phyloP scores from a whole-genome alignment of 768 basidiomycete genomes.

The Panaeolus papilionaceus region DNA sequence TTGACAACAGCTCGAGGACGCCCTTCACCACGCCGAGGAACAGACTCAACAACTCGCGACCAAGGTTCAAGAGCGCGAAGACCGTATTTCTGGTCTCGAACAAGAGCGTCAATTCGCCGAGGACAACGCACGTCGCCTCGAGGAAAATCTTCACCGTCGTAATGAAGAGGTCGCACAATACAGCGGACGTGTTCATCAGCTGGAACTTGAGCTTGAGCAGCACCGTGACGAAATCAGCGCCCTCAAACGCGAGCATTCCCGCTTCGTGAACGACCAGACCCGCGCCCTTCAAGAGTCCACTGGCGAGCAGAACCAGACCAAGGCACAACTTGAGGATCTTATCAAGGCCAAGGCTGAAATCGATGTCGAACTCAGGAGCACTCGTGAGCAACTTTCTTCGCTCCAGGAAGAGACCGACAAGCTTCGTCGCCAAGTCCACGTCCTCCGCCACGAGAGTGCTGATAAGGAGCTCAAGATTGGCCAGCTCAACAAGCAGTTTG shows the following conservation, averaged over 20 bases:
- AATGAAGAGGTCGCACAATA: slow-evolving; percentile 60
- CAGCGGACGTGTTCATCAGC: slow-evolving; percentile 50
- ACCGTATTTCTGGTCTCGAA: slow-evolving; percentile 54
- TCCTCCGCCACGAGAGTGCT: slow-evolving; percentile 81
- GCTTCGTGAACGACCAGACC: slow-evolving; percentile 53
- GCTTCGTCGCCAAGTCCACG: slow-evolving; percentile 66
- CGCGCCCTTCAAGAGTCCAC: slow-evolving; percentile 52
- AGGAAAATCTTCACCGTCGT: slow-evolving; percentile 62
- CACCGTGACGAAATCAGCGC: slow-evolving; percentile 61
- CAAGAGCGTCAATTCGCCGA: slow-evolving; percentile 61
- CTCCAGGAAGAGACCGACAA: slow-evolving; percentile 66
- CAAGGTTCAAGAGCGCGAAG: slow-evolving; percentile 59
- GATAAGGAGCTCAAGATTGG: slow-evolving; percentile 83
- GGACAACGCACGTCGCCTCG: slow-evolving; percentile 60
- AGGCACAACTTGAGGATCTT: slow-evolving; percentile 52
- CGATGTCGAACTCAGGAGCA: slow-evolving; percentile 54
- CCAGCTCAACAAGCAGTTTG: slow-evolving; percentile 70
- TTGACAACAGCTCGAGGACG: slow-evolving; percentile 52
- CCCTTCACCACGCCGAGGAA: slow-evolving; percentile 59
- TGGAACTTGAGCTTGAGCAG: slow-evolving; percentile 58
- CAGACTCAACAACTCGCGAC: slow-evolving; percentile 52
- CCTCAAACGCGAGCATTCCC: slow-evolving; percentile 61
- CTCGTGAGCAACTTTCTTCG: slow-evolving; percentile 54
- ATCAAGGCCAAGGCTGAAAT: slow-evolving; percentile 60
- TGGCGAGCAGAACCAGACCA: slow-evolving; percentile 52